phyloP scores from a whole-genome alignment of 2,329 filamentous ascomycete species.

The Emericellopsis cladophorae region DNA sequence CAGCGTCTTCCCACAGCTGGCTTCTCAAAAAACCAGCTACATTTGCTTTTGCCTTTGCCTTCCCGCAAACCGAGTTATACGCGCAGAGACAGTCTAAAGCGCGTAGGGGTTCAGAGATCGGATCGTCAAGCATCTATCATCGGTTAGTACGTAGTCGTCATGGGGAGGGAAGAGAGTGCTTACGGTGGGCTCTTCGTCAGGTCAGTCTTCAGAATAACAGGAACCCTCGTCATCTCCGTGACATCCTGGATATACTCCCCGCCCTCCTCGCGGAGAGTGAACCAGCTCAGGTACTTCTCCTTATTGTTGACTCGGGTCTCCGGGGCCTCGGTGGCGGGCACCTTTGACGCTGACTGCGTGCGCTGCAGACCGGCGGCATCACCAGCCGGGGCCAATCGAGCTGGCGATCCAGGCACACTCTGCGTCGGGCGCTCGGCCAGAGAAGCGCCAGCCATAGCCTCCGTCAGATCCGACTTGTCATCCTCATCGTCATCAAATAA shows the following conservation, averaged over 20 bases:
- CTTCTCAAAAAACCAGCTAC: too few species aligned
- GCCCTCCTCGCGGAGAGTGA: conserved; percentile 80
- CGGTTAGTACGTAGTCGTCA: conserved; percentile 9
- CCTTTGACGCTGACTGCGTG: conserved; percentile 88
- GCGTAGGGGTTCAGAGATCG: conserved; percentile 73
- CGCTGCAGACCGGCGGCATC: conserved; percentile 59
- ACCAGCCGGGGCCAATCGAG: conserved; percentile 52
- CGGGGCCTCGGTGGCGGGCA: conserved; percentile 59
- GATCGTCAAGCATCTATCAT: conserved; percentile 63
- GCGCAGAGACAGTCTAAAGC: conserved; percentile 21
- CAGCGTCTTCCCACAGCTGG: too few species aligned
- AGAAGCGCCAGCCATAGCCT: conserved; percentile 83
- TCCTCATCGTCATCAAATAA: conserved; percentile 91
- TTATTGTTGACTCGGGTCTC: conserved; percentile 80
- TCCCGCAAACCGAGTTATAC: too few species aligned
- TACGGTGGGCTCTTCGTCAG: conserved; percentile 98
- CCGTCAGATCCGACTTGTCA: conserved; percentile 76
- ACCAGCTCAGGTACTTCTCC: conserved; percentile 89
- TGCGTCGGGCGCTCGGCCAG: conserved; percentile 82
- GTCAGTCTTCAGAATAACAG: conserved; percentile 97
- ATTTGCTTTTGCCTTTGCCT: too few species aligned
- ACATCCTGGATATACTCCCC: conserved; percentile 98
- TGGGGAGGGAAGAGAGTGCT: conserved; percentile 24
- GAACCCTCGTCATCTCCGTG: conserved; percentile 91
- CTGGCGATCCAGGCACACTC: conserved; percentile 86